Base-by-base conservation (phyloP, 1,284 basidiomycete genomes). In the Ganoderma leucocontextum region DNA sequence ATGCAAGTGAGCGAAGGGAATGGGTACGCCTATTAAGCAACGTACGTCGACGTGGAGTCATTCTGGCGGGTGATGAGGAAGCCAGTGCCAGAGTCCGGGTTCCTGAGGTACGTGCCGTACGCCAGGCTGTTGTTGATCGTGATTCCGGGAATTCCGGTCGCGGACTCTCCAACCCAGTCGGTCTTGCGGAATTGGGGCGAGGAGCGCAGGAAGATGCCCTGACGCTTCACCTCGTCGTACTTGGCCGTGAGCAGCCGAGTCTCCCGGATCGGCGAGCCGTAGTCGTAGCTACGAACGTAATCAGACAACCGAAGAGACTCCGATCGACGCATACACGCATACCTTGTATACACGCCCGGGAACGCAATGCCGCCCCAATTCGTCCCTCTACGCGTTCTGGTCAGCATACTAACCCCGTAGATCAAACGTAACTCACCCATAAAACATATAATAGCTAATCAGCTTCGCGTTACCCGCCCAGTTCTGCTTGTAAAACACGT, bases 381-480 rank as follows among this genome's bases (percentile, higher is more conserved):
- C 1, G 93, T 94, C 42, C 92, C 92, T 22, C 92, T 92, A 15
- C 38, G 47, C 17, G 1, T 39, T 5, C 13, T 12, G 22, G 6
- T 52, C 15, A 52, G 22, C n/a, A 47, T n/a, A 47, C 19, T 49
- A 49, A 19, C 7, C n/a, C 10, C 3, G 9, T 22, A 22, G 4
- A 25, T 19, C 9, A 52, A 39, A 35, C n/a, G 6, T 4, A 15
- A 36, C 66, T 4, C 22, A 91, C 91, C 91, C 91, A 72, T 89
- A 93, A 66, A 92, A 74, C 92, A 94, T 93, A 78, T 94, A 94
- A 74, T 91, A 92, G 73, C 86, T 93, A 64, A 93, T 87, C 65
- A 94, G 72, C 75, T 94, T 93, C 12, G 87, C 90, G 76, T 94
- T 94, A 57, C 86, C 85, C 8, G 92, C 91, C 91, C 91, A 93